Conservation (phyloP, 108 stramenopile species). For the Skeletonema potamos region DNA sequence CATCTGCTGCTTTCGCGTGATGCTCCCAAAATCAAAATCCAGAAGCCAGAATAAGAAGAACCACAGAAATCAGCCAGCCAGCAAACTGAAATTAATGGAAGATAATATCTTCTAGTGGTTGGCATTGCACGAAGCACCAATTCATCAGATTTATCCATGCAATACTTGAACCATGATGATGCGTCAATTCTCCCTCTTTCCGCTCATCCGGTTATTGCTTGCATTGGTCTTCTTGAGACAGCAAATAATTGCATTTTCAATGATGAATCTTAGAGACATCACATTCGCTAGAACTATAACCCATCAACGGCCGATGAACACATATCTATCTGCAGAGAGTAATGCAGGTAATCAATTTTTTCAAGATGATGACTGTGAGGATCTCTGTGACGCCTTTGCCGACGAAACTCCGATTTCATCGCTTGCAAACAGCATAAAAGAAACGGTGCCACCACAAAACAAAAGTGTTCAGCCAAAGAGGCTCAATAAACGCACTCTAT, state of each 20-base stretch:
- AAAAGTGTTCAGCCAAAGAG: background rate
- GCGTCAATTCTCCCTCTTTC: background rate
- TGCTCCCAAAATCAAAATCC: no score
- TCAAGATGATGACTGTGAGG: constrained; percentile 38
- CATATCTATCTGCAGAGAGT: background rate
- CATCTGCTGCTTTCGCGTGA: no score
- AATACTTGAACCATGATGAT: background rate
- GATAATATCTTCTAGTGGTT: no score
- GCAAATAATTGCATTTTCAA: background rate
- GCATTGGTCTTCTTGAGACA: background rate
- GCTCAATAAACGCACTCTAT: background rate
- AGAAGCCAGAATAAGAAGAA: no score
- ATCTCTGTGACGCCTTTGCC: constrained; percentile 28
- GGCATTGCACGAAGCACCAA: no score
- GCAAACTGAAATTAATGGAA: no score
- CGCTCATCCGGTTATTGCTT: background rate
- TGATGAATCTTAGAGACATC: background rate
- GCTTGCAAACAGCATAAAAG: background rate
- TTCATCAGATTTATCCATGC: no score
- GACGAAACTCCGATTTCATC: background rate
- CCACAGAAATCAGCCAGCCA: no score
- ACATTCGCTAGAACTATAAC: background rate
- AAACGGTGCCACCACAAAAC: background rate
- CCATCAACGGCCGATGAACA: background rate
- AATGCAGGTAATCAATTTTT: background rate